Percentiles rank a stretch among this genome's conserved stretches.
These are phyloP conservation scores for Cinchona pubescens DNA, from an alignment of 257 asterid species.

Conservation along the genomic window DNA sequence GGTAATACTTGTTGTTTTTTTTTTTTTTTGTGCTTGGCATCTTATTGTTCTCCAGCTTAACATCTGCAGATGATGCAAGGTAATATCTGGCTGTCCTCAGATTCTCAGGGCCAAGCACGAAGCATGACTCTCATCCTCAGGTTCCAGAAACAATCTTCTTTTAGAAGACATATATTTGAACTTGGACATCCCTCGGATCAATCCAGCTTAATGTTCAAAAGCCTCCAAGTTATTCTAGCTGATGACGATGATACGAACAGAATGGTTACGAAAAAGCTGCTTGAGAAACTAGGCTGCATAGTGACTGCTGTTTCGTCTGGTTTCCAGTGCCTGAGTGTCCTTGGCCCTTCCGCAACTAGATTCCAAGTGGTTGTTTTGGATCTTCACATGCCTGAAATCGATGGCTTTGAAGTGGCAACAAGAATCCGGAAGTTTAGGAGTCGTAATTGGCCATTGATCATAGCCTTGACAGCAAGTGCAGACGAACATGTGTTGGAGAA, in stretches of 20 bases:
- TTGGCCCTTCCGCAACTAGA: constrained; percentile 30
- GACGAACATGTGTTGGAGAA: constrained; percentile 36
- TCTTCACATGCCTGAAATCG: constrained; percentile 54
- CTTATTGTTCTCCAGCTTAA: background rate
- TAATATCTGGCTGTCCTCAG: constrained; percentile 43
- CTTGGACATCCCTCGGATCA: constrained; percentile 24
- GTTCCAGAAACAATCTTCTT: constrained; percentile 39
- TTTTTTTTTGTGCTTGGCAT: constrained; percentile 2
- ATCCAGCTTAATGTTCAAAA: constrained; percentile 29
- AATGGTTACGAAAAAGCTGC: constrained; percentile 41
- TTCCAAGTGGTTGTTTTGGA: constrained; percentile 40
- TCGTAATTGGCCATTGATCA: constrained; percentile 41
- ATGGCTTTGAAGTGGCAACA: constrained; percentile 44
- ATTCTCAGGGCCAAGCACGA: constrained; percentile 33
- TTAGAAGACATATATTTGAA: constrained; percentile 34
- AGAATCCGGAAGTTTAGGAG: constrained; percentile 43
- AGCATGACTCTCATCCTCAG: constrained; percentile 38
- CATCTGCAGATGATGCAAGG: constrained; percentile 50
- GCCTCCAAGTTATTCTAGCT: constrained; percentile 34
- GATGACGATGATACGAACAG: constrained; percentile 42
- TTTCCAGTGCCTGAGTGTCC: constrained; percentile 38
- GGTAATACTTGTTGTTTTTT: background rate
- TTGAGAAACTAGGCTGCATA: constrained; percentile 44
- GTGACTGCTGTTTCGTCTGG: constrained; percentile 44
- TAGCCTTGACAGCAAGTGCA: constrained; percentile 44